Base-by-base conservation (phyloP, 208 protist genomes). In the Porcisia hertigi region DNA sequence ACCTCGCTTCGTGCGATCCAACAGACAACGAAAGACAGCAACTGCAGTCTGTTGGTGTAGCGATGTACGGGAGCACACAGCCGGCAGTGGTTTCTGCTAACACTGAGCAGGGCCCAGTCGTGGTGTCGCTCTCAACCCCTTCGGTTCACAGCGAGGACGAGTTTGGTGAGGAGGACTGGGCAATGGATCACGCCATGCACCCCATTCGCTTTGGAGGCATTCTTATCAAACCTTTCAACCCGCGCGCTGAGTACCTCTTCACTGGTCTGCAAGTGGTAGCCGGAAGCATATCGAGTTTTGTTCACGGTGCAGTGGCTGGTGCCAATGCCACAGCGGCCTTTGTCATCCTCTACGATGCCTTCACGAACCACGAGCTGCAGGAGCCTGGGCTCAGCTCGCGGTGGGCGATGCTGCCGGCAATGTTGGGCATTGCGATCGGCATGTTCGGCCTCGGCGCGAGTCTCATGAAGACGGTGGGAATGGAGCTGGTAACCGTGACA, bases 391-490 rank as follows among this genome's bases (percentile, higher is more conserved):
- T 94, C 75, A 87, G 82, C 80, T 83, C 81, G 65, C 64, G 64
- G 67, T 96, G 92, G 89, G 84, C 88, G 14, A 84, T 96, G 77
- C 76, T 93, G 47, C 90, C 90, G 3, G 92, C 90, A 5, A 93
- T 96, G 92, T 67, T 94, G 14, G 92, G 92, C 36, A 93, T 96
- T 67, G 89, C 92, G 25, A 92, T 94, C 76, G 92, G 92, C 74
- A 94, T 93, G 88, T 92, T 86, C 59, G 83, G 83, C 43, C 89
- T 94, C 49, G 92, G 92, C 7, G 80, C 87, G 57, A 86, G 87
- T 41, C 82, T 96, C 49, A 93, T 96, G 92, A 90, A 93, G 83
- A 96, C 90, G 64, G 90, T 96, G 2, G 90, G 92, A 1, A 80
- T 94, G 77, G 90, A 96, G 81, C 80, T 96, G 14, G 89, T 96